A percentile compares a stretch with the other conserved stretches of the same genome.
Conservation (phyloP, 306 rosid genomes). For the Astragalus membranaceus region DNA sequence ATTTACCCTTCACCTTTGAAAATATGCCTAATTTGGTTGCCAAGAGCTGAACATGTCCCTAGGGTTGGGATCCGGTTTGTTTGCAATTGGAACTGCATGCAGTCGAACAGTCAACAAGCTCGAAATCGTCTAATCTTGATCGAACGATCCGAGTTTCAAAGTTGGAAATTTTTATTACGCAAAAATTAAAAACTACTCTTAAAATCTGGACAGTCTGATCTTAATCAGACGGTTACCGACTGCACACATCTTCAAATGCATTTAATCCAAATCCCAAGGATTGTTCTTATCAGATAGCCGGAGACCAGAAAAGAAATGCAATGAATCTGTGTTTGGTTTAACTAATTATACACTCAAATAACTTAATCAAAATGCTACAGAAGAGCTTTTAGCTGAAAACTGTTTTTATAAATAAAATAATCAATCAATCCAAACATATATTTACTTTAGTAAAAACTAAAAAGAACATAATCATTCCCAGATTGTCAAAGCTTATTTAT, state of each 20-base stretch:
- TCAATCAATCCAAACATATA: neutral
- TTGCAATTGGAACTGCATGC: too few relatives aligned
- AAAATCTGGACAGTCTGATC: too few relatives aligned
- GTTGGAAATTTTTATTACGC: too few relatives aligned
- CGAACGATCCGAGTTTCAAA: too few relatives aligned
- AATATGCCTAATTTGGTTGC: neutral
- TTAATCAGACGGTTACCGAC: too few relatives aligned
- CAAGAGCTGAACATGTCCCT: neutral
- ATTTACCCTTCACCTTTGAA: slow-evolving; percentile 1
- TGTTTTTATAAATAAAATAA: neutral
- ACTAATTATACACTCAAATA: neutral
- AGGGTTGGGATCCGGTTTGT: too few relatives aligned
- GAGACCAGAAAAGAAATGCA: neutral
- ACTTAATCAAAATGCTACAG: neutral
- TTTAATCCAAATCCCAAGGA: too few relatives aligned
- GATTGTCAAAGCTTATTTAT: neutral
- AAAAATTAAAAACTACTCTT: too few relatives aligned
- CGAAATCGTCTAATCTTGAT: too few relatives aligned
- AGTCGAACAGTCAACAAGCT: too few relatives aligned
- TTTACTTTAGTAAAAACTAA: neutral
- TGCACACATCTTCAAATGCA: too few relatives aligned
- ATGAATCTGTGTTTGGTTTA: neutral
- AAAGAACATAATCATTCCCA: neutral
- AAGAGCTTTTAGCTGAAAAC: neutral
- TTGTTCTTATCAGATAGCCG: neutral